Evolutionary conservation across 1,284 basidiomycete species (phyloP).

Genomic region (Amylostereum areolatum): DNA sequence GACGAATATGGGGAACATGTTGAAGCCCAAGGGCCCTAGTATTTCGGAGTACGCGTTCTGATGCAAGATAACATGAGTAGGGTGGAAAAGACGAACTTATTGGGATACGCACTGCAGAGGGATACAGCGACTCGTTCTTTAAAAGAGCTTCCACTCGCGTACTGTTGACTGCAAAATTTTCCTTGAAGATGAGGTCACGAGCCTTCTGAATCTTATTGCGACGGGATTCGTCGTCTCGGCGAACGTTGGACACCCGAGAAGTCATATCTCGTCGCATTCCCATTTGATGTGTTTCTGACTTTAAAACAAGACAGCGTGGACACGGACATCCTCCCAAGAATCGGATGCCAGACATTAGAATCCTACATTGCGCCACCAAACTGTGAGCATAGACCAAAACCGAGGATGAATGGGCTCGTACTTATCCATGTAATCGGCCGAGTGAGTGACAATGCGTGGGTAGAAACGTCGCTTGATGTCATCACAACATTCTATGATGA

Average conservation of each 20-base stretch:
- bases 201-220: constrained; percentile 5
- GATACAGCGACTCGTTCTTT: constrained; percentile 11
- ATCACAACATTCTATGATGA: constrained; percentile 18
- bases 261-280: background rate
- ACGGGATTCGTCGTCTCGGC: background rate
- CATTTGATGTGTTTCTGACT: background rate
- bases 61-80: background rate
- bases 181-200: constrained; percentile 12
- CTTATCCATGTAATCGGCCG: constrained; percentile 26
- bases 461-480: constrained; percentile 15
- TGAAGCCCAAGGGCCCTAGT: constrained; percentile 4
- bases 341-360: constrained; percentile 10
- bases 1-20: constrained; percentile 12
- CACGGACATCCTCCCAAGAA: constrained; percentile 14
- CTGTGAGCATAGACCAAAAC: background rate
- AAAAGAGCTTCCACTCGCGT: constrained; percentile 9
- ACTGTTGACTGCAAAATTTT: constrained; percentile 9
- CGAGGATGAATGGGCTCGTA: constrained; percentile 7
- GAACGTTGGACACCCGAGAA: too few species aligned
- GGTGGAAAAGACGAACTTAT: background rate
- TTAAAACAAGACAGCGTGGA: background rate
- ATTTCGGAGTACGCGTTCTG: constrained; percentile 5
- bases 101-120: constrained; percentile 8
- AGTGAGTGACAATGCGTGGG: constrained; percentile 20
- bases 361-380: constrained; percentile 3